Percentiles rank a stretch among this genome's conserved stretches.
Evolutionary conservation across 2,329 filamentous ascomycete genomes (phyloP).

Genomic region (Colletotrichum sp.): DNA sequence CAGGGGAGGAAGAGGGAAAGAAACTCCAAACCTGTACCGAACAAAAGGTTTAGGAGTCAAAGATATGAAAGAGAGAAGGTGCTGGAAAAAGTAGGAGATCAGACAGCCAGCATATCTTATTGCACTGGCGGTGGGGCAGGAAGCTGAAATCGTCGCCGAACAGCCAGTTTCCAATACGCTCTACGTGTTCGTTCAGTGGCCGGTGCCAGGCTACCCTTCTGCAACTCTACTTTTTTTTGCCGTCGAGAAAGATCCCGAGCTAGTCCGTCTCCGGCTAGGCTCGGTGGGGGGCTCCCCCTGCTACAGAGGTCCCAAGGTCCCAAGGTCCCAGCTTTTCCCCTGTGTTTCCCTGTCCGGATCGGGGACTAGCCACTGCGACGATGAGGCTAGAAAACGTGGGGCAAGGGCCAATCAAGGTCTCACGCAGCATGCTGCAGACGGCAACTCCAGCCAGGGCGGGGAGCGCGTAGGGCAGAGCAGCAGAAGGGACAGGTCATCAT

Average conservation of each 20-base stretch:
- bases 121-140: conserved; percentile 21
- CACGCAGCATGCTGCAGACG: background rate
- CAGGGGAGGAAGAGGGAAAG: background rate
- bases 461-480: conserved; percentile 10
- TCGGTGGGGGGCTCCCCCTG: conserved; percentile 1
- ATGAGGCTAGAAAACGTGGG: conserved; percentile 17
- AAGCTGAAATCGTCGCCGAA: conserved; percentile 21
- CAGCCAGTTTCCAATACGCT: conserved; percentile 23
- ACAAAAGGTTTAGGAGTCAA: background rate
- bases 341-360: conserved; percentile 6
- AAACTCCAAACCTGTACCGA: background rate
- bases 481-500: background rate
- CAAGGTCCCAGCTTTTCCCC: conserved; percentile 8
- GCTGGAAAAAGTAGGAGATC: conserved; percentile 12
- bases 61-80: conserved; percentile 8
- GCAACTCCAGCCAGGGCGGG: background rate
- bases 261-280: conserved; percentile 9
- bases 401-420: conserved; percentile 9
- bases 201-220: conserved; percentile 17
- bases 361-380: conserved; percentile 2
- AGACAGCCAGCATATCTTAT: conserved; percentile 18
- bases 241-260: conserved; percentile 1
- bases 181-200: conserved; percentile 25
- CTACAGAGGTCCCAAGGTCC: conserved; percentile 5
- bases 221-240: conserved; percentile 21